Base-by-base conservation (phyloP, 768 basidiomycete genomes). In the Mycena olivaceomarginata region DNA sequence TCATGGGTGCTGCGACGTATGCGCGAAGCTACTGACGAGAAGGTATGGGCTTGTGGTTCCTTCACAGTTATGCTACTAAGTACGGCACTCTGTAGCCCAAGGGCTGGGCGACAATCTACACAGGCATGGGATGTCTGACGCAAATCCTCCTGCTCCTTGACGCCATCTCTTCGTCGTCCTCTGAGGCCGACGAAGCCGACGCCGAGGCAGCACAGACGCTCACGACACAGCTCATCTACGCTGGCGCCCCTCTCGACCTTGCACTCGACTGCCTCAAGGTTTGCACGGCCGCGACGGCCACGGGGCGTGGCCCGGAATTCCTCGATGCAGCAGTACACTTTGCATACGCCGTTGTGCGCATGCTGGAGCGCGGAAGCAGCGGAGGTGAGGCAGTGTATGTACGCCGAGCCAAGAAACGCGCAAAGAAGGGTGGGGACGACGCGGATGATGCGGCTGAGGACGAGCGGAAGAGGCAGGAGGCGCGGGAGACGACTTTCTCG, bases 221-320 rank as follows among this genome's bases (percentile, higher is more conserved):
- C 2, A 96, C 97, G 80, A 93, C 97, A 77, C 96, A 98, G 83
- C 88, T 99, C 37, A 94, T 99, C 81, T 99, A 99, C 87, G 97
- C 97, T 80, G 97, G 96, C 45, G 97, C 99, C 78, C 93, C 98
- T 20, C 92, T 99, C 70, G 98, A 99, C 80, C 92, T 97, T 31
- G 92, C 97, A 0, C 87, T 97, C 59, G 94, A 95, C 37, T 94
- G 95, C 70, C 84, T 99, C 65, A 89, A 91, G 64, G 87, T 88
- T 37, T 99, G 97, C 88, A 95, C 94, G 79, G 91, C 94, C 62
- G 97, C 93, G 66, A 94, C 96, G 5, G 78, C 78, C 9, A 70
- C 75, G 2, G 78, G 75, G 8, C 94, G 95, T 79, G 91, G 91
- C 2, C 86, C 94, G 65, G 92, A 93, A 10, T 99, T 97, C 86